Evolutionary conservation across 257 asterid genomes (phyloP).

Genomic region (Cynanchum wilfordii): DNA sequence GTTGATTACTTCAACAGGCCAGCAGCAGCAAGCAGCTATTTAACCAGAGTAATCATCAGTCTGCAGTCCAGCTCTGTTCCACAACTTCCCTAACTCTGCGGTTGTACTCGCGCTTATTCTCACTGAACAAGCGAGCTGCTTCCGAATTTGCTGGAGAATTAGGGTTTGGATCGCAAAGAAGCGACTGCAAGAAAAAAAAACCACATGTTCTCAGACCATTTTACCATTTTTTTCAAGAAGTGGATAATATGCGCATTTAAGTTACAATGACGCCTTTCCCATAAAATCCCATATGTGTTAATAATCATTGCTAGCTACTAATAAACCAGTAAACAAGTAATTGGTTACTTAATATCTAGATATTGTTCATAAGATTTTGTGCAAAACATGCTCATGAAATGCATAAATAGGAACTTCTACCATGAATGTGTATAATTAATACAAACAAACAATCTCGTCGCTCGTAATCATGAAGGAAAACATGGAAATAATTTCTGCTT

Average conservation of each 20-base stretch:
- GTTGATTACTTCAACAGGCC: constrained; percentile 24
- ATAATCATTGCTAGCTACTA: neutral
- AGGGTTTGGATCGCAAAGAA: constrained; percentile 84
- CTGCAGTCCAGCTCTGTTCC: constrained; percentile 93
- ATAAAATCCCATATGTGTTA: neutral
- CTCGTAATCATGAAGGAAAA: neutral
- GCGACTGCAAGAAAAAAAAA: constrained; percentile 41
- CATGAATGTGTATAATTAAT: too few species aligned
- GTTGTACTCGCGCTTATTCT: constrained; percentile 72
- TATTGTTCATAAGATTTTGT: too few species aligned
- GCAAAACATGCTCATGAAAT: too few species aligned
- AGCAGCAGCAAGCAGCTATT: constrained; percentile 9
- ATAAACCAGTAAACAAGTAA: neutral
- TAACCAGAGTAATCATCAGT: constrained; percentile 26
- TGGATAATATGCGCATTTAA: neutral
- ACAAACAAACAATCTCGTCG: neutral
- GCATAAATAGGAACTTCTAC: neutral
- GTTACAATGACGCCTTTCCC: neutral
- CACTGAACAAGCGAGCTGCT: constrained; percentile 84
- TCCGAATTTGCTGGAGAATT: constrained; percentile 87
- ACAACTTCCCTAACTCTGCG: constrained; percentile 72
- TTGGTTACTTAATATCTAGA: neutral
- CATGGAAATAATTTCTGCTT: neutral
- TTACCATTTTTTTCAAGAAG: neutral
- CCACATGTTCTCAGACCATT: neutral